These are phyloP conservation scores for Wickerhamiella musiphila DNA, from an alignment of 805 yeast species.

Conservation along the genomic window DNA sequence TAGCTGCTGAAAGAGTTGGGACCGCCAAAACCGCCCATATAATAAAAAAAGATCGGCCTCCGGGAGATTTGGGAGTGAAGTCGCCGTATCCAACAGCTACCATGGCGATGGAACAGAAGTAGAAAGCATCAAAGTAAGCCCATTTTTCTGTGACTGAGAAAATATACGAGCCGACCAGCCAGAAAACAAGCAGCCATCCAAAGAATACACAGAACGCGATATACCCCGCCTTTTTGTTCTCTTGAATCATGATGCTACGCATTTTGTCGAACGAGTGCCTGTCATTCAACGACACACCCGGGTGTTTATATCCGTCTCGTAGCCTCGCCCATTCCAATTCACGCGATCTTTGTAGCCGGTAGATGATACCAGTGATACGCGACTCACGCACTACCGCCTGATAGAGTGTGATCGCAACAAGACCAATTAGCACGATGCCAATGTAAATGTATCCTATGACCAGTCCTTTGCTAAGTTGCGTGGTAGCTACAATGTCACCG, in stretches of 20 bases:
- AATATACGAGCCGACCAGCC: conserved; percentile 58
- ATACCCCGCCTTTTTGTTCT: conserved; percentile 4
- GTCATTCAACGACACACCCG: no score
- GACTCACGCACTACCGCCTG: conserved; percentile 5
- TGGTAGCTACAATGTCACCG: conserved; percentile 50
- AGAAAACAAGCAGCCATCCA: conserved; percentile 34
- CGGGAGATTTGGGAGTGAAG: conserved; percentile 39
- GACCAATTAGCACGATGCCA: conserved; percentile 60
- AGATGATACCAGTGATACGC: conserved; percentile 1
- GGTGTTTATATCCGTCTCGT: no score
- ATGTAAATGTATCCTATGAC: conserved; percentile 44
- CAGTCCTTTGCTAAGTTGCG: conserved; percentile 38
- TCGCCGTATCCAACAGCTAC: conserved; percentile 80
- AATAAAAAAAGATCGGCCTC: conserved; percentile 58
- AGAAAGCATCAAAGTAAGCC: conserved; percentile 54
- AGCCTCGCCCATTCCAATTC: background rate
- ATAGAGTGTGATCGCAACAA: conserved; percentile 29
- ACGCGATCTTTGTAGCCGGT: conserved; percentile 4
- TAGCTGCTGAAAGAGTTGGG: conserved; percentile 54
- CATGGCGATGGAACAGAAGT: conserved; percentile 59
- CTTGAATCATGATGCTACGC: conserved; percentile 28
- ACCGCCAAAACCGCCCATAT: conserved; percentile 71
- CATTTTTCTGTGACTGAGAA: conserved; percentile 39
- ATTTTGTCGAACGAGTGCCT: conserved; percentile 25
- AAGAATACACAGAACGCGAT: conserved; percentile 24